These are phyloP conservation scores for Nicotiana attenuata DNA, from an alignment of 257 asterid species.

Conservation along the genomic window DNA sequence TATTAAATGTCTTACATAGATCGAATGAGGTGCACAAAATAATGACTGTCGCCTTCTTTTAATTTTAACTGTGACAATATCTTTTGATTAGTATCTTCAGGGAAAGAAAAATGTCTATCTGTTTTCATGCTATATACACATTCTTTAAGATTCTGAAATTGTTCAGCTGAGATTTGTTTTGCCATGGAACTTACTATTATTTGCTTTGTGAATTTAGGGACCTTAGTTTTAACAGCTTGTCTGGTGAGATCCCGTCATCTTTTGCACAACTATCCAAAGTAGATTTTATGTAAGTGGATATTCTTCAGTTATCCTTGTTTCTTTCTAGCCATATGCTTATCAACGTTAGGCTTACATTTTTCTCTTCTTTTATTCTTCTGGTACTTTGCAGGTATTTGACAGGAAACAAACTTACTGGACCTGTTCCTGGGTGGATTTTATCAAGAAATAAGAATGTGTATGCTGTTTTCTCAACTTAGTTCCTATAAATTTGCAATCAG, in stretches of 20 bases:
- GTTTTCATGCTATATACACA: neutral
- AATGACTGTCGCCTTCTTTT: neutral
- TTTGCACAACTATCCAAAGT: constrained; percentile 37
- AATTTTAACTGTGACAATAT: neutral
- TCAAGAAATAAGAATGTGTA: constrained; percentile 73
- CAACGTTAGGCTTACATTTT: constrained; percentile 2
- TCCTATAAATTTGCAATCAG: neutral
- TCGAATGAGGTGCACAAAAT: neutral
- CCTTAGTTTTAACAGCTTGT: constrained; percentile 73
- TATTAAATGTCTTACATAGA: neutral
- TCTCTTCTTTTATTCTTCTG: neutral
- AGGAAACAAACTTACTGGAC: constrained; percentile 67
- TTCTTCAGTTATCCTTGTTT: constrained; percentile 13
- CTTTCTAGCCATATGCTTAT: constrained; percentile 7
- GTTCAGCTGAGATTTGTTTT: neutral
- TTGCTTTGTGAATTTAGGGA: constrained; percentile 45
- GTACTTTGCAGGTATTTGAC: constrained; percentile 56
- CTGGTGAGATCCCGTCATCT: constrained; percentile 61
- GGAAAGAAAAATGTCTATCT: neutral
- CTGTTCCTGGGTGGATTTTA: constrained; percentile 55
- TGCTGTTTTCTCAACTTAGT: constrained; percentile 14
- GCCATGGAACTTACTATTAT: neutral
- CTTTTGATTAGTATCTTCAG: neutral
- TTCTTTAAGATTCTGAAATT: neutral
- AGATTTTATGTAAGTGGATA: constrained; percentile 66